Evolutionary conservation across 75 land plant genomes (phyloP).

Genomic region (Gnetum montanum): DNA sequence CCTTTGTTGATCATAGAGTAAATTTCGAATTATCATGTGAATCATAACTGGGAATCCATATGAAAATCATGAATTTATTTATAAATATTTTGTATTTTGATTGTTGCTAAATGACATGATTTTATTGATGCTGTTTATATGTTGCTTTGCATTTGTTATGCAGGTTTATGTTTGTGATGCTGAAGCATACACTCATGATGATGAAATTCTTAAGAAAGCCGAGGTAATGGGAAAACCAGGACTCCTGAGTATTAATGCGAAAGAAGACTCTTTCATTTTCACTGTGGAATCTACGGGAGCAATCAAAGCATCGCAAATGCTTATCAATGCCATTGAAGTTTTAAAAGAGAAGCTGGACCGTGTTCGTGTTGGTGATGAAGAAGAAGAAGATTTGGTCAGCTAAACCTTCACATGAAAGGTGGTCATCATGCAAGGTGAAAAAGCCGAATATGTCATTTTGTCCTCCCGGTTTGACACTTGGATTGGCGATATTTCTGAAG

Average conservation of each 20-base stretch:
- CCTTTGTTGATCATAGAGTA: no score
- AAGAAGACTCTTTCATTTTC: conserved; percentile 93
- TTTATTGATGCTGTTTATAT: not conserved
- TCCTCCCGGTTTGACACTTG: no score
- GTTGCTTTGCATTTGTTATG: not conserved
- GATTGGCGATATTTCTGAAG: no score
- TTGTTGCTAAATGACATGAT: no score
- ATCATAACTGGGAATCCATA: no score
- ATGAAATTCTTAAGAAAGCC: conserved; percentile 93
- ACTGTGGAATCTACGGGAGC: conserved; percentile 97
- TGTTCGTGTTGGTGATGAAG: conserved; percentile 58
- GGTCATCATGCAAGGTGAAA: no score
- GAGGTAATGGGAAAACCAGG: conserved; percentile 99
- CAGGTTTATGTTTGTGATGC: conserved; percentile 83
- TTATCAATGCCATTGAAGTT: conserved; percentile 84
- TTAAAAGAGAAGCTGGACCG: conserved; percentile 84
- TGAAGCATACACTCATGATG: conserved; percentile 95
- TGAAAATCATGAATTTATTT: no score
- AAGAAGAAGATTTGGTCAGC: conserved; percentile 78
- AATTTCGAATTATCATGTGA: no score
- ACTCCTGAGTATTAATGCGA: conserved; percentile 71
- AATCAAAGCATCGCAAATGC: conserved; percentile 71
- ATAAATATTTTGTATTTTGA: no score
- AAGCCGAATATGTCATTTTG: no score
- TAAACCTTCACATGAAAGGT: conserved; percentile 71